Base-by-base conservation (phyloP, 2,329 filamentous ascomycete genomes). In the Conoideocrella luteorostrata region DNA sequence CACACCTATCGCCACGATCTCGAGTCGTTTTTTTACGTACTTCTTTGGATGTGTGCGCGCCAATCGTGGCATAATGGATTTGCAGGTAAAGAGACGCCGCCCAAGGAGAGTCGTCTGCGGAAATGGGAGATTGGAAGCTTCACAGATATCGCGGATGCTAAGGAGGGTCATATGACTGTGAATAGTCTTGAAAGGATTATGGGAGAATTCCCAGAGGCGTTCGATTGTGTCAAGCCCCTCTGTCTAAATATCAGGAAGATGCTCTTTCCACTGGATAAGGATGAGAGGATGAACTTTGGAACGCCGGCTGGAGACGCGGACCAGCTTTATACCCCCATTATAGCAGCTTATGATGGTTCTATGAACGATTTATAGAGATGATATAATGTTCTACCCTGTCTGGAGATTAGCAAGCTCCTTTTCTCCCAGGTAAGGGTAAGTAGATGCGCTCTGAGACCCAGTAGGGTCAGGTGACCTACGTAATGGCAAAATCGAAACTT, bases 1-100 rank as follows among this genome's bases (percentile, higher is more conserved):
- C 56, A 64, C 42, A 65, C 48, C 15, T 50, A 48, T 13, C 46
- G 48, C 17, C 44, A 49, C 10, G 46, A 50, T 11, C 20, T 49
- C 1, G 46, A 50, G 32, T 47, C 48, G 2, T 44, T 44, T 26
- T 47, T 46, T 32, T 47, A 46, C n/a, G 47, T 47, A 13, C 12
- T 50, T 1, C 4, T 59, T 3, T 53, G 48, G 47, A 42, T 53
- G 29, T 53, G 47, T 29, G 44, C 34, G 13, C 47, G 47, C 26
- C 21, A 43, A 21, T 46, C 43, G 6, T 50, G 44, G 45, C 13
- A 3, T 2, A 49, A 47, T 28, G 30, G 39, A n/a, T 39, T 49
- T 23, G 23, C 2, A 11, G 20, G 36, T 7, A 7, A 20, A 44
- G 15, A 37, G 23, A 26, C 26, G 17, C 36, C 39, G 22, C 38